Evolutionary conservation across 2,329 filamentous ascomycete species (phyloP).

Genomic region (Dendrostoma leiphaemia): DNA sequence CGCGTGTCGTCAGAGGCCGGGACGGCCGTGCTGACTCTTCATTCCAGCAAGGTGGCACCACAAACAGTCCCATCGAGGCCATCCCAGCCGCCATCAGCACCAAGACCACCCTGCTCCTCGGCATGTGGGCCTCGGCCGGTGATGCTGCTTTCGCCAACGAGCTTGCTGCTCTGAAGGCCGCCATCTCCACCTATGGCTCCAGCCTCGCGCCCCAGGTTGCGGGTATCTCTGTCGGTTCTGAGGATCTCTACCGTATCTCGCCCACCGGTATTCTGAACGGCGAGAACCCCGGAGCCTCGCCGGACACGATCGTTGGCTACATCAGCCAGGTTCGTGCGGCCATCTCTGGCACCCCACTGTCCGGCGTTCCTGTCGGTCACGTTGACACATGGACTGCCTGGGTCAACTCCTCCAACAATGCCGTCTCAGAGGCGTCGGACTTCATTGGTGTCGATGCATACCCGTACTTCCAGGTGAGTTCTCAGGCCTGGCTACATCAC

Average conservation of each 20-base stretch:
- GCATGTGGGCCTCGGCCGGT: slow-evolving; percentile 77
- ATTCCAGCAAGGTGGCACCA: slow-evolving; percentile 57
- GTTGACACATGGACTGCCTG: slow-evolving; percentile 88
- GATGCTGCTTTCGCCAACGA: slow-evolving; percentile 65
- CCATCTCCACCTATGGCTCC: slow-evolving; percentile 67
- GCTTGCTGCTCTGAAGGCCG: slow-evolving; percentile 66
- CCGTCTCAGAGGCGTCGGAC: slow-evolving; percentile 68
- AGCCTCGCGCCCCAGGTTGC: slow-evolving; percentile 66
- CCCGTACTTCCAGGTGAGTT: slow-evolving; percentile 63
- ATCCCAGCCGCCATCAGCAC: slow-evolving; percentile 83
- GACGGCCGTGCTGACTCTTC: slow-evolving; percentile 3
- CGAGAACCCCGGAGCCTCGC: slow-evolving; percentile 61
- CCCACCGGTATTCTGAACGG: slow-evolving; percentile 63
- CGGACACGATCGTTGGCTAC: slow-evolving; percentile 63
- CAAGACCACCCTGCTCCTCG: slow-evolving; percentile 75
- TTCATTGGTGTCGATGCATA: slow-evolving; percentile 85
- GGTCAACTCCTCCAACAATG: slow-evolving; percentile 69
- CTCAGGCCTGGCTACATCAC: too few relatives aligned
- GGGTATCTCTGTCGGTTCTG: slow-evolving; percentile 82
- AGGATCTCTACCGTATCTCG: slow-evolving; percentile 82
- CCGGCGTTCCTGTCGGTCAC: slow-evolving; percentile 66
- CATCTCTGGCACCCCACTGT: slow-evolving; percentile 61
- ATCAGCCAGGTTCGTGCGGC: slow-evolving; percentile 65
- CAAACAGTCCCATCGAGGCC: slow-evolving; percentile 64
- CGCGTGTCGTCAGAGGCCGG: background rate